Evolutionary conservation across 257 asterid genomes (phyloP).

Genomic region (Anisodus acutangulus): DNA sequence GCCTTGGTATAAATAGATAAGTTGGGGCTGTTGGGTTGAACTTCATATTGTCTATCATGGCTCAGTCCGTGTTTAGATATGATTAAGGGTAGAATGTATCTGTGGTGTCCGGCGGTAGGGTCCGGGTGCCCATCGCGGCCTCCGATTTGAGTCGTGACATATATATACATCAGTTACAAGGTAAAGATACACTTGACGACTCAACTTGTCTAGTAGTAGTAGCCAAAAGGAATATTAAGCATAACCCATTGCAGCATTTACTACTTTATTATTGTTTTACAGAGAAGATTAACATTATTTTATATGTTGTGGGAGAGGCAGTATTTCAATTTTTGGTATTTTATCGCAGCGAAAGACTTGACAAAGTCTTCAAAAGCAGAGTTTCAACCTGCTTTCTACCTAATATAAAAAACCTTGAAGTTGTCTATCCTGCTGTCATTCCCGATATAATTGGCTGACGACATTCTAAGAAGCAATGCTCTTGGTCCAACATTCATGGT

Average conservation of each 20-base stretch:
- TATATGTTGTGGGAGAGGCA: not conserved
- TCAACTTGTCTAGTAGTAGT: constrained; percentile 8
- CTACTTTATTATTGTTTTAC: not conserved
- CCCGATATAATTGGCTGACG: not conserved
- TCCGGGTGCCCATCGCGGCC: too few species aligned
- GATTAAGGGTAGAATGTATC: too few species aligned
- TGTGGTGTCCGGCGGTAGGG: too few species aligned
- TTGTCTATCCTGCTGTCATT: not conserved
- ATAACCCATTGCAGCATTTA: not conserved
- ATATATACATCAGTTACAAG: not conserved
- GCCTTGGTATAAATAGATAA: too few species aligned
- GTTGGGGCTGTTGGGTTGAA: too few species aligned
- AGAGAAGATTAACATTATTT: too few species aligned
- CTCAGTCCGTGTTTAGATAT: too few species aligned
- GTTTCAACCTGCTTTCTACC: not conserved
- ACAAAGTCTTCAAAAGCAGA: not conserved
- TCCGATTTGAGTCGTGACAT: too few species aligned
- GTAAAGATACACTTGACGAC: not conserved
- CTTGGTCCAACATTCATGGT: not conserved
- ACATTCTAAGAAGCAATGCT: constrained; percentile 8
- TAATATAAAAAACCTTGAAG: not conserved
- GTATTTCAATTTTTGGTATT: not conserved
- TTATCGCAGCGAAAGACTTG: not conserved
- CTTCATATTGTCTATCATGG: too few species aligned
- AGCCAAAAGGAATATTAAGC: not conserved